Conservation (phyloP, 2,329 filamentous ascomycete species). For the Cytospora piceicola region DNA sequence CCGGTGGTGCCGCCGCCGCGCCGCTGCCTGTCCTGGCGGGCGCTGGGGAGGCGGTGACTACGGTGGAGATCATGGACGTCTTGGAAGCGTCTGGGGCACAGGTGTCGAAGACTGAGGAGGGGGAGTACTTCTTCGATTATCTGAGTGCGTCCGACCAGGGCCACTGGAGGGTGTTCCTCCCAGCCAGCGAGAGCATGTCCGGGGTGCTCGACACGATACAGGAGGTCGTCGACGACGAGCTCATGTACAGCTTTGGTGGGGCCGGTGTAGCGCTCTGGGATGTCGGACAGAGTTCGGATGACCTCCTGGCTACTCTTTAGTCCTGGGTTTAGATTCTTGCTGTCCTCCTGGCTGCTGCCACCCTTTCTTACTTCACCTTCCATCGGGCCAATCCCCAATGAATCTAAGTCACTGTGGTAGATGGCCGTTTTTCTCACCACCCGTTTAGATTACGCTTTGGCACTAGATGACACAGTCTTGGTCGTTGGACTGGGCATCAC, state of each 20-base stretch:
- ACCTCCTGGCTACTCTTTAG: conserved; percentile 26
- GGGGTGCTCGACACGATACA: conserved; percentile 27
- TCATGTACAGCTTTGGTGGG: conserved; percentile 20
- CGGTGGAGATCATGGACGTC: conserved; percentile 22
- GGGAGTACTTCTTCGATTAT: conserved; percentile 30
- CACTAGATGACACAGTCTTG: neutral
- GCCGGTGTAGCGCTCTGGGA: conserved; percentile 31
- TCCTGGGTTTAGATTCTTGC: neutral
- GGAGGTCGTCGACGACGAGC: conserved; percentile 23
- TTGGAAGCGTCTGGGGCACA: conserved; percentile 19
- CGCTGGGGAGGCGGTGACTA: conserved; percentile 28
- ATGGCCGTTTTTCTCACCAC: neutral
- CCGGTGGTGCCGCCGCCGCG: conserved; percentile 3
- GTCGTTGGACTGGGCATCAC: neutral
- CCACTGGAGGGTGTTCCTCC: conserved; percentile 25
- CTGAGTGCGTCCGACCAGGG: conserved; percentile 13
- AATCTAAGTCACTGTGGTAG: neutral
- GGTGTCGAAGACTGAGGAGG: conserved; percentile 19
- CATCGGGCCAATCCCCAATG: neutral
- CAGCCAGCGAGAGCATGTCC: conserved; percentile 24
- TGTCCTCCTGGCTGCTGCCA: neutral
- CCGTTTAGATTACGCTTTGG: neutral
- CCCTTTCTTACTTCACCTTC: neutral
- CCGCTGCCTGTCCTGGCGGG: conserved; percentile 19
- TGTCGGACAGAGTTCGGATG: conserved; percentile 30